Conservation (phyloP, 139 green algal genomes). For the Deuterostichococcus epilithicus region DNA sequence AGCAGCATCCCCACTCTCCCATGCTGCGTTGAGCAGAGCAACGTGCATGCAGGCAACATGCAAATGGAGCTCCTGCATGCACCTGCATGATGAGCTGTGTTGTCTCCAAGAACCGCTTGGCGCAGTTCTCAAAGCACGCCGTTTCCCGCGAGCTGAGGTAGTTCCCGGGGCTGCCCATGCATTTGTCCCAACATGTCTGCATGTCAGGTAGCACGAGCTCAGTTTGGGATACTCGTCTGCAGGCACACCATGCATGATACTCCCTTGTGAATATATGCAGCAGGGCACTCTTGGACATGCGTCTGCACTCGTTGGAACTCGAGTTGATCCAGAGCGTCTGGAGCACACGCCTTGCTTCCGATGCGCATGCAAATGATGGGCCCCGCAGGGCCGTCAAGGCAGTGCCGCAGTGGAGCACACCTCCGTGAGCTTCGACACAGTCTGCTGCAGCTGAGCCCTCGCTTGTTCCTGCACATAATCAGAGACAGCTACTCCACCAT, state of each 20-base stretch:
- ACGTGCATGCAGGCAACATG: too few relatives aligned
- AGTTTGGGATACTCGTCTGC: too few relatives aligned
- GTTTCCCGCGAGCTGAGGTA: constrained; percentile 44
- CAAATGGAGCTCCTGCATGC: too few relatives aligned
- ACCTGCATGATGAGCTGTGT: constrained; percentile 50
- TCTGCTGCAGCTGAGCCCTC: constrained; percentile 57
- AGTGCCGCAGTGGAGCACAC: background rate
- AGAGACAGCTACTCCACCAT: background rate
- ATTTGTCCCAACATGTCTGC: constrained; percentile 58
- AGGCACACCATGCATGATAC: background rate
- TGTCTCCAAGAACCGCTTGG: constrained; percentile 68
- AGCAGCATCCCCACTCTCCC: too few relatives aligned
- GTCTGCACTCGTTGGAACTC: too few relatives aligned
- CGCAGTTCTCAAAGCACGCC: constrained; percentile 65
- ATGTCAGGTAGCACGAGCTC: background rate
- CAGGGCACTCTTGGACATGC: too few relatives aligned
- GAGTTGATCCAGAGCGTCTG: too few relatives aligned
- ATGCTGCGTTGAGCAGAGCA: too few relatives aligned
- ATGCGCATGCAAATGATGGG: too few relatives aligned
- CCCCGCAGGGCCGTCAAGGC: too few relatives aligned
- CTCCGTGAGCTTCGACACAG: constrained; percentile 43
- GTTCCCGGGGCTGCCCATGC: constrained; percentile 43
- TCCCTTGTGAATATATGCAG: background rate
- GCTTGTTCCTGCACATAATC: constrained; percentile 33
- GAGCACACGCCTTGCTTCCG: too few relatives aligned